Evolutionary conservation across 2,329 filamentous ascomycete species (phyloP).

Genomic region (Penicillium sp.): DNA sequence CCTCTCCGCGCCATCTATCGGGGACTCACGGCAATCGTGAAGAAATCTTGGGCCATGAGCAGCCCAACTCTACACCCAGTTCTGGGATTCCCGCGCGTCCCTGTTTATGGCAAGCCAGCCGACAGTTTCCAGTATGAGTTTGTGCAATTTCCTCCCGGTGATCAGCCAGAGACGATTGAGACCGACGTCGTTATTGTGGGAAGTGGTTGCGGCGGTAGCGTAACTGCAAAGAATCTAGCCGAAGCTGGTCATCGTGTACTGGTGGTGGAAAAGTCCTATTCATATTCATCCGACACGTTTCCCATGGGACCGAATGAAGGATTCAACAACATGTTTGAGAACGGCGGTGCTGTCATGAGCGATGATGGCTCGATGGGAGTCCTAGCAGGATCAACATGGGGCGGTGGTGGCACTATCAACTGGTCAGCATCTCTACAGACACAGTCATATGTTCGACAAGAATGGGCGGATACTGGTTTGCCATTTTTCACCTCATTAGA

Average conservation of each 20-base stretch:
- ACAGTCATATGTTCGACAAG: conserved; percentile 71
- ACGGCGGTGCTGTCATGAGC: conserved; percentile 57
- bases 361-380: conserved; percentile 61
- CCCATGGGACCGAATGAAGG: conserved; percentile 69
- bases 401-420: conserved; percentile 84
- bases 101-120: conserved; percentile 52
- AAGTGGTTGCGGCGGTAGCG: conserved; percentile 80
- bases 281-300: conserved; percentile 69
- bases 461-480: conserved; percentile 72
- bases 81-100: conserved; percentile 55
- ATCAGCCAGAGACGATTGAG: conserved; percentile 60
- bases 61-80: conserved; percentile 52
- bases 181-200: conserved; percentile 84
- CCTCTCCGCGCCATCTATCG: conserved; percentile 52
- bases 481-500: conserved; percentile 70
- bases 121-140: conserved; percentile 58
- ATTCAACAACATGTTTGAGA: conserved; percentile 66
- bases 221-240: conserved; percentile 76
- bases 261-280: conserved; percentile 79
- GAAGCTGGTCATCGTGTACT: conserved; percentile 73
- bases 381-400: conserved; percentile 71
- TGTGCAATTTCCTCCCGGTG: conserved; percentile 55
- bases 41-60: conserved; percentile 53
- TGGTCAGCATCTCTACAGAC: conserved; percentile 71
- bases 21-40: conserved; percentile 51